A percentile compares a stretch with the other conserved stretches of the same genome.
phyloP scores from a whole-genome alignment of 1,284 basidiomycete species.

The Golubevia sp. region DNA sequence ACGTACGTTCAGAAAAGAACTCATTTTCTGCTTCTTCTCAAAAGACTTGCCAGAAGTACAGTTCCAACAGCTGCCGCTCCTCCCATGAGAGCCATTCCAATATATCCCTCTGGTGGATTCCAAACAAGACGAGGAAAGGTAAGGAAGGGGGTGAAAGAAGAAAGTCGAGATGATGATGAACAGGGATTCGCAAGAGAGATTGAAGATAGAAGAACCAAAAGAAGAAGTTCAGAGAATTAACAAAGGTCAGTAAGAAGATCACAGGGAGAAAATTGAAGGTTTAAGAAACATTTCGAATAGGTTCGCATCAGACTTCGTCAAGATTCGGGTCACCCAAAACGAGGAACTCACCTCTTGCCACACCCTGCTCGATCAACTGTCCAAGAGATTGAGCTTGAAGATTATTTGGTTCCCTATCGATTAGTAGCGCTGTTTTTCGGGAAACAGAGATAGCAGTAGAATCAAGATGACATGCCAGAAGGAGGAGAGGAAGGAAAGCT shows the following conservation, averaged over 20 bases:
- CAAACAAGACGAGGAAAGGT: not conserved
- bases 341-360: conserved; percentile 73
- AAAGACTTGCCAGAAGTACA: conserved; percentile 76
- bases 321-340: too few species aligned
- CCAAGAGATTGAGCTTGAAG: conserved; percentile 87
- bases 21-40: conserved; percentile 43
- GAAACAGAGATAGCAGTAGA: not conserved
- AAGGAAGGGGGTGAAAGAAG: conserved; percentile 1
- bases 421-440: conserved; percentile 71
- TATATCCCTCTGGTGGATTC: conserved; percentile 74
- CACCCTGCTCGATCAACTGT: conserved; percentile 82
- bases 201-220: not conserved
- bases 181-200: conserved; percentile 4
- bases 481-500: not conserved
- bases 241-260: too few species aligned
- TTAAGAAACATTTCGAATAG: not conserved
- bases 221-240: too few species aligned
- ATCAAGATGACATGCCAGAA: too few species aligned
- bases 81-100: conserved; percentile 91
- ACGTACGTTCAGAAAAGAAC: too few species aligned
- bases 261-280: not conserved
- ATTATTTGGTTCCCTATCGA: conserved; percentile 92
- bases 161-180: conserved; percentile 1
- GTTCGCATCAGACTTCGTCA: not conserved
- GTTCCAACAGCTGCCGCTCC: conserved; percentile 85